Evolutionary conservation across 306 rosid genomes (phyloP).

Genomic region (Dryas drummondii): DNA sequence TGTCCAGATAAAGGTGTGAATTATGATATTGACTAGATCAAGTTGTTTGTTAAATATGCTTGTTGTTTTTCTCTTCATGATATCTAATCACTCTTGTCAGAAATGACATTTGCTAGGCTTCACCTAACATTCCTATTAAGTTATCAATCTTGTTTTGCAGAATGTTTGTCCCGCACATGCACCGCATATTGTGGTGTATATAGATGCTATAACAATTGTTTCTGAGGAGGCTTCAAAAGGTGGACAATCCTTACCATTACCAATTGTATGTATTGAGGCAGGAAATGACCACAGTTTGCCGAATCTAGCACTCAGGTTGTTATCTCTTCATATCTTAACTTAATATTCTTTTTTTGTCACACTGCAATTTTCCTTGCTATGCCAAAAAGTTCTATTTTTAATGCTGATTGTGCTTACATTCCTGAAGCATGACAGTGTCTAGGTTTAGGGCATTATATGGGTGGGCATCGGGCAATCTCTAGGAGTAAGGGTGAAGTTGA

Average conservation of each 20-base stretch:
- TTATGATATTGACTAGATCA: constrained; percentile 20
- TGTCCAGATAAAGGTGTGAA: constrained; percentile 88
- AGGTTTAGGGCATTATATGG: not conserved
- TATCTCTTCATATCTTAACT: constrained; percentile 23
- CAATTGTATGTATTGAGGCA: constrained; percentile 82
- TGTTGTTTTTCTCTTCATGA: constrained; percentile 1
- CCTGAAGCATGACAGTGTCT: not conserved
- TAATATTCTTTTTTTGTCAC: constrained; percentile 9
- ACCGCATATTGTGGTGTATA: constrained; percentile 71
- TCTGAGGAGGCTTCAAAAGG: constrained; percentile 65
- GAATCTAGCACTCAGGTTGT: constrained; percentile 85
- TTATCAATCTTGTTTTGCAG: constrained; percentile 44
- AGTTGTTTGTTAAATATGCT: constrained; percentile 22
- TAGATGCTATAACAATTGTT: constrained; percentile 87
- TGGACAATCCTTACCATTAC: constrained; percentile 65
- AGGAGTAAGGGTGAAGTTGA: not conserved
- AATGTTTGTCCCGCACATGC: constrained; percentile 78
- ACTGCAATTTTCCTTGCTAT: constrained; percentile 7
- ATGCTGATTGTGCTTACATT: not conserved
- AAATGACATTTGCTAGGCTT: not conserved
- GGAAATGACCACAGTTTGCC: constrained; percentile 85
- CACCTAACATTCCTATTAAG: not conserved
- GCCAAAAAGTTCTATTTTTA: not conserved
- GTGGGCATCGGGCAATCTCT: not conserved
- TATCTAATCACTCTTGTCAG: not conserved